Base-by-base conservation (phyloP, 2,329 filamentous ascomycete species). In the Bipolaris sorokiniana region DNA sequence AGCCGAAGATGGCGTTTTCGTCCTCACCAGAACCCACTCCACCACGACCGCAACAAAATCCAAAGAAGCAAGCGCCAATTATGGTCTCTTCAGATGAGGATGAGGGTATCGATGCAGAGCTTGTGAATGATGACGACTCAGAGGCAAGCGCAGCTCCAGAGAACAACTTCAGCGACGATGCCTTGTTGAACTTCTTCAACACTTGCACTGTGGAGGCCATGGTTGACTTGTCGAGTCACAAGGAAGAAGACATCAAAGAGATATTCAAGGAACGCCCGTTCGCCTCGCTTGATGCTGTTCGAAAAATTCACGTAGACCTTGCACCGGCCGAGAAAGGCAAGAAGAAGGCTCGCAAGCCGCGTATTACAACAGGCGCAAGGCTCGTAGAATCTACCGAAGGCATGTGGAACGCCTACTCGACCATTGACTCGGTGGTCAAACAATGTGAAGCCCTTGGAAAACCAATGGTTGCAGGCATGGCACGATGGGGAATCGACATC, bases 141-240 rank as follows among this genome's bases (percentile, higher is more conserved):
- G 81, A 82, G 11, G 76, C 76, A 13, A 79, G 81, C 3, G 51
- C 59, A 23, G 67, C 59, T 6, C 62, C 57, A 13, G 70, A 76
- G 9, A 67, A 62, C 23, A 58, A 48, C 16, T 65, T 72, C 28
- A 72, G 86, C 38, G 81, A 86, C 28, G 70, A 69, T 4, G 83
- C 83, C 53, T 85, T 97, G 6, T 80, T 98, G 26, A 83, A 87
- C 7, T 96, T 92, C 69, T 88, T 99, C 76, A 98, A 98, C 70
- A 86, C 83, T 0, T 95, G 91, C 73, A 86, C 87, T 5, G 79
- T 86, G 9, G 84, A 88, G 34, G 91, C 94, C 55, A 84, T 99
- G 40, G 86, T 90, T 1, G 93, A 96, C 65, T 88, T 97, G 59
- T 91, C 91, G 0, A 88, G 88, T 31, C 87, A 90, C 58, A 88